Base-by-base conservation (phyloP, 805 yeast species). In the Starmerella apis region DNA sequence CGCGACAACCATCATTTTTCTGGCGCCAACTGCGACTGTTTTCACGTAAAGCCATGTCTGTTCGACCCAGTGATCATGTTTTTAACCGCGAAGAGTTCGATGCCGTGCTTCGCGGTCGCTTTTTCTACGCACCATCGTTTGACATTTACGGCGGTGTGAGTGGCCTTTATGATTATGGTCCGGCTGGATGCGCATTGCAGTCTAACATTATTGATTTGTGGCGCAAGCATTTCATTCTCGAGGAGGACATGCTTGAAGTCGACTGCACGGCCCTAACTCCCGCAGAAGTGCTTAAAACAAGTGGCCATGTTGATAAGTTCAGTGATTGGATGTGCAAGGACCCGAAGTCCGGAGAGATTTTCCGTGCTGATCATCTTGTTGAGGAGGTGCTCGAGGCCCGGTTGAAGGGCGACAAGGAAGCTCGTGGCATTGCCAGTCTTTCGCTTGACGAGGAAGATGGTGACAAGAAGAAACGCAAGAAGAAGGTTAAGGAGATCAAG, bases 311-410 rank as follows among this genome's bases (percentile, higher is more conserved):
- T 57, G 99, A 92, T 69, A 92, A 92, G 74, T 92, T 92, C 66
- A 86, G 96, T 58, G 99, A 92, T 69, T 92, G 95, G 96, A 92
- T 92, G 98, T 87, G 96, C 70, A 81, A 84, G 63, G 99, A 92
- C 69, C 73, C 80, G 63, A 85, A 85, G 66, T 85, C 96, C 36
- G 98, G 98, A 59, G 99, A 92, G 72, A 92, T 92, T 61, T 92
- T 92, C 75, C 79, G 99, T 71, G 97, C 96, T 47, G 99, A 92
- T 69, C 99, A 92, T 69, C 74, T 92, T 62, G 94, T 92, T 46
- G 99, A 92, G 72, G 98, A 92, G 72, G 98, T 94, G 11, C 73
- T 92, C 60, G 99, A 92, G 73, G 76, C 95, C 52, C 80, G 98
- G 68, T 77, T 92, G 68, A 92, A 90, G 71, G 99, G 99, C 63